These are phyloP conservation scores for Gardenia jasminoides DNA, from an alignment of 257 asterid genomes.

Conservation along the genomic window DNA sequence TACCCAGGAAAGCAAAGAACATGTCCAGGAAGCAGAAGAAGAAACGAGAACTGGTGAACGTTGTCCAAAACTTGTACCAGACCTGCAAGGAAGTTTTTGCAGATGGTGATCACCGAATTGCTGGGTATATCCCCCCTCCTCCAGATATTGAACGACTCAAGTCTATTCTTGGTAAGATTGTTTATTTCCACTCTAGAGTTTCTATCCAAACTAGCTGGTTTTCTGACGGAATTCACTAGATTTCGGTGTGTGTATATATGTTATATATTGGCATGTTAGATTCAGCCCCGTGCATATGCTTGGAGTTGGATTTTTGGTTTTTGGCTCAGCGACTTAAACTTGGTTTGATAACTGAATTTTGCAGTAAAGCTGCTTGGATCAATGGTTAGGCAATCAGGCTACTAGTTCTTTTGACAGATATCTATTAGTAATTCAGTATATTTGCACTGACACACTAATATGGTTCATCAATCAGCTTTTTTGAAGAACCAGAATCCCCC, in stretches of 20 bases:
- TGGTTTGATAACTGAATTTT: neutral
- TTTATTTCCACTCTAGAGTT: neutral
- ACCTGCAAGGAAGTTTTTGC: constrained; percentile 22
- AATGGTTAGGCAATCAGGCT: too few relatives aligned
- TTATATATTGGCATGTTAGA: neutral
- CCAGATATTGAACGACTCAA: constrained; percentile 17
- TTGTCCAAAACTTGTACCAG: constrained; percentile 17
- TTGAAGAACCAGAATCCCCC: too few relatives aligned
- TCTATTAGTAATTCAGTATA: too few relatives aligned
- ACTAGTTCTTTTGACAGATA: too few relatives aligned
- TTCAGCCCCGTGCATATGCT: too few relatives aligned
- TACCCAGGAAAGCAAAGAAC: neutral
- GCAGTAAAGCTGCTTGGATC: neutral
- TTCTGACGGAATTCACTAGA: neutral
- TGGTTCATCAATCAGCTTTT: too few relatives aligned
- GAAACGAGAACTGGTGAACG: neutral
- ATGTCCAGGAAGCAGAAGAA: neutral
- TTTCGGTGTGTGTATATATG: neutral
- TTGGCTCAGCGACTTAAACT: neutral
- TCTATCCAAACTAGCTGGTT: neutral
- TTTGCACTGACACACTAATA: too few relatives aligned
- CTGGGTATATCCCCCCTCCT: constrained; percentile 22
- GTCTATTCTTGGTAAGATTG: constrained; percentile 17
- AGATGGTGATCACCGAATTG: constrained; percentile 1
- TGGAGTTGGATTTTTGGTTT: too few relatives aligned